Conservation (phyloP, 495 filamentous ascomycete genomes). For the Echria macrotheca region DNA sequence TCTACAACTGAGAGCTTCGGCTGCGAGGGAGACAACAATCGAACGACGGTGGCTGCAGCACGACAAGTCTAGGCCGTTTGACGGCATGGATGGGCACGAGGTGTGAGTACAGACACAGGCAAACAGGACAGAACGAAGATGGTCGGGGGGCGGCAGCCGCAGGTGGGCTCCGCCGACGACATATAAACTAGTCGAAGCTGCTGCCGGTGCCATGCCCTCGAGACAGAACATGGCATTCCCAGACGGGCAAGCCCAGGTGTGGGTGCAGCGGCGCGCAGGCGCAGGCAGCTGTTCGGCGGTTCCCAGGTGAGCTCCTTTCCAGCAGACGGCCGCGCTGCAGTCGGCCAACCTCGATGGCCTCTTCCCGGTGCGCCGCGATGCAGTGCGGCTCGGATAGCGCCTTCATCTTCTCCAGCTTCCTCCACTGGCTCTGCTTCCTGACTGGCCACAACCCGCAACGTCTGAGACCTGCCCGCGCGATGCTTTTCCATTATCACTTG, state of each 20-base stretch:
- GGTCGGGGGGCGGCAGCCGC: background rate
- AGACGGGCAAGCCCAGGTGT: background rate
- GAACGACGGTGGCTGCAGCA: constrained; percentile 6
- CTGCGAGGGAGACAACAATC: too few species aligned
- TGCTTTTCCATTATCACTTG: too few species aligned
- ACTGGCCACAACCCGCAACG: too few species aligned
- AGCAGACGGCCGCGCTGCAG: too few species aligned
- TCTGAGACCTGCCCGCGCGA: too few species aligned
- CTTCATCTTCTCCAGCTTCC: background rate
- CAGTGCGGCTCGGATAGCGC: background rate
- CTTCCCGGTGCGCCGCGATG: background rate
- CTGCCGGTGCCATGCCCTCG: background rate
- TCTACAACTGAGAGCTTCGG: too few species aligned
- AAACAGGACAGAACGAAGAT: constrained; percentile 3
- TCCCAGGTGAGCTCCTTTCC: too few species aligned
- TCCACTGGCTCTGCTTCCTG: too few species aligned
- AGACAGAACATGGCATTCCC: too few species aligned
- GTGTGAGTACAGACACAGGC: too few species aligned
- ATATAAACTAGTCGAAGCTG: background rate
- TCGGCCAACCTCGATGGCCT: background rate
- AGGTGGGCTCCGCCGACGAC: background rate
- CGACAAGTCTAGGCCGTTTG: background rate
- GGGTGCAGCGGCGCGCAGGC: background rate
- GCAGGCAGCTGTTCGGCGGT: too few species aligned
- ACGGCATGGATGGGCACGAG: constrained; percentile 10